Base-by-base conservation (phyloP, 345 rosid genomes). In the Arabis hirsuta region DNA sequence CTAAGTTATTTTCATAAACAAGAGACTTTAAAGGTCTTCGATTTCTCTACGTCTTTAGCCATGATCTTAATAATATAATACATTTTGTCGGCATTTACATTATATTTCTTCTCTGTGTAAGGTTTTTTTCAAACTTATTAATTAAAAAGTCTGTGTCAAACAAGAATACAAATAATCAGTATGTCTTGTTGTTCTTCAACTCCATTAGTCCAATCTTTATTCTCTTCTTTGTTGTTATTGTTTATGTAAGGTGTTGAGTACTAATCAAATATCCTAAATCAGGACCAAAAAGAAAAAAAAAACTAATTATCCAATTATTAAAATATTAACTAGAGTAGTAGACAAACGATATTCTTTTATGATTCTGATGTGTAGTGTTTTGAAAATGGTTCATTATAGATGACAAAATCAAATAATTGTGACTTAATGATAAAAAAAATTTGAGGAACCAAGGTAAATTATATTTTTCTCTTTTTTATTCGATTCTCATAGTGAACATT, bases 31-130 rank as follows among this genome's bases (percentile, higher is more conserved):
- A 63, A 31, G 67, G 67, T 63, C 29, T 47, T 46, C 32, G 43
- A 31, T 29, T 29, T 12, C 43, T 63, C 6, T 63, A 46, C 55
- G 67, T 46, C 43, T 63, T 11, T 62, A 45, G 53, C 41, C 42
- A 10, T 62, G 52, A 5, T 42, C 29, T 9, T 47, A 36, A 34
- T 19, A 19, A 27, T 57, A 36, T 48, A 14, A 3, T 19, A 2
- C 22, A 8, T 22, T 44, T 61, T 4, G 48, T 65, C 38, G 14
- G 24, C 14, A 38, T 65, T 7, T 51, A 32, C 7, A 20, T 13
- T n/a, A 12, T 65, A n/a, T 65, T 22, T 22, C 5, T 20, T 48
- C 12, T 13, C 45, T 12, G 0, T 34, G 1, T 20, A 12, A 45
- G 13, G 36, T 7, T 24, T 51, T 22, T 65, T 32, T 51, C 38